These are phyloP conservation scores for Phaeosphaeriaceae sp. DNA, from an alignment of 2,329 filamentous ascomycete genomes.

Conservation along the genomic window DNA sequence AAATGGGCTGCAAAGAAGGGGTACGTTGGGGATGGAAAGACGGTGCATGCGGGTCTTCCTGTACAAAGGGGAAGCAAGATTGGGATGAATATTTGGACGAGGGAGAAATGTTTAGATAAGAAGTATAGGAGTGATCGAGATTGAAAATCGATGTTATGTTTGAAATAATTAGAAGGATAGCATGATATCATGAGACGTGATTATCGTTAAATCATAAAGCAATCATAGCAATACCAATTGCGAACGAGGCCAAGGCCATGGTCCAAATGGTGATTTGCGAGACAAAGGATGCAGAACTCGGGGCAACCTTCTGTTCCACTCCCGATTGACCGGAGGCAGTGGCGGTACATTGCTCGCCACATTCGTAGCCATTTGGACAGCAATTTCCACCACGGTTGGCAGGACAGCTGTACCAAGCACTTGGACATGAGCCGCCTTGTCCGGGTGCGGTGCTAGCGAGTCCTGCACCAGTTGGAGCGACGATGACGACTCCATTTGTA, in stretches of 20 bases:
- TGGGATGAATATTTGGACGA: conserved; percentile 37
- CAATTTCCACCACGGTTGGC: conserved; percentile 76
- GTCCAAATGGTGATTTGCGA: conserved; percentile 39
- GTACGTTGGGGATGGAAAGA: conserved; percentile 58
- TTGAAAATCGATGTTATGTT: conserved; percentile 1
- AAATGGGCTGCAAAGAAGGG: conserved; percentile 61
- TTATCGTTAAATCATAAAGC: conserved; percentile 33
- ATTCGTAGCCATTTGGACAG: conserved; percentile 70
- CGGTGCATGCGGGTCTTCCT: conserved; percentile 63
- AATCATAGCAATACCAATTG: conserved; percentile 50
- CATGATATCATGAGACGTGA: background rate
- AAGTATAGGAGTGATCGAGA: conserved; percentile 24
- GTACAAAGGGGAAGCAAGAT: conserved; percentile 64
- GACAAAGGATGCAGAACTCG: conserved; percentile 45
- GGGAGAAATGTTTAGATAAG: conserved; percentile 23
- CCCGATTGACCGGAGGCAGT: conserved; percentile 36
- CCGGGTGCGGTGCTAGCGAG: conserved; percentile 43
- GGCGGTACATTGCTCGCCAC: conserved; percentile 47
- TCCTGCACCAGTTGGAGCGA: conserved; percentile 65
- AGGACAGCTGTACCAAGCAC: conserved; percentile 79
- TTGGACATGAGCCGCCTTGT: conserved; percentile 67
- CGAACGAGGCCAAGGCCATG: conserved; percentile 35
- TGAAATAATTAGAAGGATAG: background rate
- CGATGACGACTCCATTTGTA: conserved; percentile 73
- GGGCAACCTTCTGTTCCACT: conserved; percentile 47